Base-by-base conservation (phyloP, 495 filamentous ascomycete species). In the Hypoxylon trugodes region DNA sequence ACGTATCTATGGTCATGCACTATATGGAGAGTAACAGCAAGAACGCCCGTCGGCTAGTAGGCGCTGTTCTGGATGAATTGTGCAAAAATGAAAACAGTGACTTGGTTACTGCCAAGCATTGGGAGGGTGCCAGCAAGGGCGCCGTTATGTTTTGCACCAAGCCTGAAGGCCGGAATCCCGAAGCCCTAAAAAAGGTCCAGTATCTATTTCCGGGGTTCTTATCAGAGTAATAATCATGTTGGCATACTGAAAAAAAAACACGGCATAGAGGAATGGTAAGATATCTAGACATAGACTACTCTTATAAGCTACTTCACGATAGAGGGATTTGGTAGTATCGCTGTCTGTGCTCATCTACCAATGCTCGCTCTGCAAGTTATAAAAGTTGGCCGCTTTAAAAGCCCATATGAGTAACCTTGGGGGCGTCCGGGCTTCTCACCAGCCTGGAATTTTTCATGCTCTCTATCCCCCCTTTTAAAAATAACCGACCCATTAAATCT, bases 1-100 rank as follows among this genome's bases (percentile, higher is more conserved):
- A 90, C 59, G 95, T 99, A 6, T 91, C 91, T 71, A 97, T 97
- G 89, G 96, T 99, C 10, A 94, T 97, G 89, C 89, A 86, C 38
- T 89, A 97, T 75, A 99, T 99, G 96, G 88, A 86, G 64, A 87
- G 90, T 51, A 99, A 99, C 74, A 81, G 89, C 38, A 80, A 85
- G 59, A 99, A 98, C 69, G 96, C 95, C 41, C 86, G 89, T 64
- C 80, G 86, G 22, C 86, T 97, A 51, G 87, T 98, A 19, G 92
- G 87, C 33, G 91, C 91, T 12, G 91, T 98, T 41, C 77, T 98
- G 56, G 89, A 97, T 74, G 89, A 92, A 76, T 76, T 98, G 69
- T 86, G 84, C 46, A 85, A 88, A 66, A 84, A 90, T 52, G 89
- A 92, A 69, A 83, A 93, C 77, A 79, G 70, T 50, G 89, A 90